A percentile compares a stretch with the other conserved stretches of the same genome.
phyloP scores from a whole-genome alignment of 2,329 filamentous ascomycete species.

The Conoideocrella luteorostrata region DNA sequence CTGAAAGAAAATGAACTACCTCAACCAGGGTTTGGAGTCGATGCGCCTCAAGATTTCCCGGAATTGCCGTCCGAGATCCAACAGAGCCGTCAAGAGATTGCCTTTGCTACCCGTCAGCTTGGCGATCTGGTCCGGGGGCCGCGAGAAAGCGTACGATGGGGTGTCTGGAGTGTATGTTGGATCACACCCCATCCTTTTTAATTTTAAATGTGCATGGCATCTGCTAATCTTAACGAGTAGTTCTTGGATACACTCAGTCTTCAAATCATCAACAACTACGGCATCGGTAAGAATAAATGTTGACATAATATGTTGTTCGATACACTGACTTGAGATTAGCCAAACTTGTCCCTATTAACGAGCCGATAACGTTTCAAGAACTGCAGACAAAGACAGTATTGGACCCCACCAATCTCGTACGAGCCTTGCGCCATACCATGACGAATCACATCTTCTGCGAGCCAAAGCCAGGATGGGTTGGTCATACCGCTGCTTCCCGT shows the following conservation, averaged over 20 bases:
- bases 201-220: not conserved
- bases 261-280: conserved; percentile 43
- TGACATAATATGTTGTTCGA: not conserved
- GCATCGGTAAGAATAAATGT: conserved; percentile 31
- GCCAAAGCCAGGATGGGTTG: conserved; percentile 40
- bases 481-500: conserved; percentile 49
- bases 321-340: conserved; percentile 25
- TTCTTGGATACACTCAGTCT: conserved; percentile 45
- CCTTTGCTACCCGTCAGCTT: conserved; percentile 43
- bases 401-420: conserved; percentile 43
- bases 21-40: conserved; percentile 38
- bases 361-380: conserved; percentile 37
- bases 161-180: conserved; percentile 42
- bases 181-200: not conserved
- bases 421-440: conserved; percentile 50
- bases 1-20: conserved; percentile 34
- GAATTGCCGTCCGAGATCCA: conserved; percentile 39
- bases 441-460: conserved; percentile 51
- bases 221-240: conserved; percentile 21
- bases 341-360: conserved; percentile 41
- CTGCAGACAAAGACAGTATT: conserved; percentile 39
- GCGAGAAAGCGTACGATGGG: conserved; percentile 44
- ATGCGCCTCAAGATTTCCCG: conserved; percentile 40
- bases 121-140: conserved; percentile 42
- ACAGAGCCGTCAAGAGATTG: conserved; percentile 38